phyloP scores from a whole-genome alignment of 2,329 filamentous ascomycete genomes.

The Stagonosporopsis cucurbitacearum region DNA sequence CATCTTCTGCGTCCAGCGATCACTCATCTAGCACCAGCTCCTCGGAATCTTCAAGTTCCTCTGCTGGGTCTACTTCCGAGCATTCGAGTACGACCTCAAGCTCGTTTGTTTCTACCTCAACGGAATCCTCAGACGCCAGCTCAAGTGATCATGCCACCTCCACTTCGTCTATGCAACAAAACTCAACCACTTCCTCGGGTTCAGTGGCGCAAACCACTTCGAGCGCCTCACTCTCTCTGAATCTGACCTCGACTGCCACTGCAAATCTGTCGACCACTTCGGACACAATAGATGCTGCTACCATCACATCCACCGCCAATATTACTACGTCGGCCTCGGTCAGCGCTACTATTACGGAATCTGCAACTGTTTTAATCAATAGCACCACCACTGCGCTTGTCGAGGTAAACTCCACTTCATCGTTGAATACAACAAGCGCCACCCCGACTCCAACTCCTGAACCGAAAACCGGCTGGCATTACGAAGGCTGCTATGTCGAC shows the following conservation, averaged over 20 bases:
- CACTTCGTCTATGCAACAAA: neutral
- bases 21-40: neutral
- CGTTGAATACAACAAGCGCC: neutral
- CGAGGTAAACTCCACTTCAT: neutral
- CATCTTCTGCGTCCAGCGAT: neutral
- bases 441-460: constrained; percentile 7
- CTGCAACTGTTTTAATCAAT: neutral
- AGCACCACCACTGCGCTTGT: neutral
- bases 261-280: neutral
- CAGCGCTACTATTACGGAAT: neutral
- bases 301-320: neutral
- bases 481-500: constrained; percentile 36
- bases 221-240: neutral
- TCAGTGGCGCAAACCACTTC: neutral
- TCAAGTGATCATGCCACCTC: neutral
- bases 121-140: neutral
- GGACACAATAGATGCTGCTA: neutral
- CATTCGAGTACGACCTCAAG: too few species aligned
- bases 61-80: neutral
- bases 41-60: neutral
- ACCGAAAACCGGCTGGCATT: constrained; percentile 28
- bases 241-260: neutral
- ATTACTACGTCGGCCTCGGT: neutral
- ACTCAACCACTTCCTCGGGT: neutral
- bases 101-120: neutral